Base-by-base conservation (phyloP, 1,284 basidiomycete genomes). In the Cutaneotrichosporon sp. region DNA sequence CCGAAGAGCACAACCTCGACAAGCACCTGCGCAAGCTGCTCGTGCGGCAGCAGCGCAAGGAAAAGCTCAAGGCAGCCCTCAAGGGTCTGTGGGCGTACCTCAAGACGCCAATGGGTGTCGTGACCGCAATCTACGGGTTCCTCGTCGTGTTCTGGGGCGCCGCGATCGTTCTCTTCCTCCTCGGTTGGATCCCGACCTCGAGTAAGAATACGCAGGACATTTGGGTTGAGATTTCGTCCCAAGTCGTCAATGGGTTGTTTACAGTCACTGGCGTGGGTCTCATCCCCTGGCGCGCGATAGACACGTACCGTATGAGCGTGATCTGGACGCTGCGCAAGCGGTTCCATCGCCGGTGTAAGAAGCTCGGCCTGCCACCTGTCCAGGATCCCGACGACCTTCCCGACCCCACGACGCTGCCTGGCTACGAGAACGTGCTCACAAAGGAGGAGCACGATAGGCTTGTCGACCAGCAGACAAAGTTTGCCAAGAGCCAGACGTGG, bases 161-260 rank as follows among this genome's bases (percentile, higher is more conserved):
- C 70, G 90, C 88, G 5, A 89, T 93, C 68, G 89, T 92, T 0
- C 73, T 92, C 49, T 91, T 92, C 79, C 81, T 92, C 51, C 38
- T 74, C 5, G 73, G 73, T 5, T 81, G 80, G 79, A 79, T 81
- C 32, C 69, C 70, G n/a, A 74, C 73, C 1, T 61, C 68, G 2
- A 70, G 67, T 52, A 73, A 73, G 56, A 64, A 80, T 51, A 72
- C 62, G 30, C 65, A 81, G 63, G 74, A 78, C 65, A 67, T 73
- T 9, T 81, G 79, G 79, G 72, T 80, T 52, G 91, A 93, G 78
- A 84, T 92, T 56, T 87, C 85, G 46, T 70, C 67, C 30, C 91
- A 94, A 77, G 83, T 92, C 46, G 86, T 84, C 67, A 91, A 90
- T 73, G 90, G 89, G 85, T 81, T 93, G 21, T 93, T 93, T 73